Evolutionary conservation across 192 early-diverging fungal genomes (phyloP).

Genomic region (Endogone sp.): DNA sequence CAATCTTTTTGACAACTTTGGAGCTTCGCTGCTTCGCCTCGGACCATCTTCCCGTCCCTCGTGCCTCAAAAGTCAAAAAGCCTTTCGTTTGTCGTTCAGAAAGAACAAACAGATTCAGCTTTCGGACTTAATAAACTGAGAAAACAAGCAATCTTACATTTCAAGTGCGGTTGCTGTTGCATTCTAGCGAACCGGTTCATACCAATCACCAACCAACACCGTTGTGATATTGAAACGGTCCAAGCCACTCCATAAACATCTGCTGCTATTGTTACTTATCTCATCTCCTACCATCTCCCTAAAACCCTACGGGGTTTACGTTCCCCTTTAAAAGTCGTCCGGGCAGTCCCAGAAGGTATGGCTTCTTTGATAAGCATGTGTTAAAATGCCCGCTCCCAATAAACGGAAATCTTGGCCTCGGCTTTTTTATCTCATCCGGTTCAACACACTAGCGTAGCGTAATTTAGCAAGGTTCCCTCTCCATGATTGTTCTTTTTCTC

Average conservation of each 20-base stretch:
- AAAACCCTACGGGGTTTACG: background rate
- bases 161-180: background rate
- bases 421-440: too few relatives aligned
- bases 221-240: background rate
- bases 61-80: background rate
- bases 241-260: background rate
- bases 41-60: too few relatives aligned
- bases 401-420: background rate
- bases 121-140: background rate
- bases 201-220: background rate
- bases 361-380: background rate
- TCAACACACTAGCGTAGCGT: too few relatives aligned
- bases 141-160: background rate
- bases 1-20: too few relatives aligned
- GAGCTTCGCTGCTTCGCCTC: too few relatives aligned
- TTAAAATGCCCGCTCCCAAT: background rate
- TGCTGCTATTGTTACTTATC: background rate
- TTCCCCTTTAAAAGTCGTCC: background rate
- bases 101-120: background rate
- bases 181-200: too few relatives aligned
- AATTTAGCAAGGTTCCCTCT: too few relatives aligned
- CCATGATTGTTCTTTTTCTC: too few relatives aligned
- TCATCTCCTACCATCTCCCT: background rate
- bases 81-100: background rate
- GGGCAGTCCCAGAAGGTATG: background rate